phyloP scores from a whole-genome alignment of 2,329 filamentous ascomycete species.

The Botrytis cinerea region DNA sequence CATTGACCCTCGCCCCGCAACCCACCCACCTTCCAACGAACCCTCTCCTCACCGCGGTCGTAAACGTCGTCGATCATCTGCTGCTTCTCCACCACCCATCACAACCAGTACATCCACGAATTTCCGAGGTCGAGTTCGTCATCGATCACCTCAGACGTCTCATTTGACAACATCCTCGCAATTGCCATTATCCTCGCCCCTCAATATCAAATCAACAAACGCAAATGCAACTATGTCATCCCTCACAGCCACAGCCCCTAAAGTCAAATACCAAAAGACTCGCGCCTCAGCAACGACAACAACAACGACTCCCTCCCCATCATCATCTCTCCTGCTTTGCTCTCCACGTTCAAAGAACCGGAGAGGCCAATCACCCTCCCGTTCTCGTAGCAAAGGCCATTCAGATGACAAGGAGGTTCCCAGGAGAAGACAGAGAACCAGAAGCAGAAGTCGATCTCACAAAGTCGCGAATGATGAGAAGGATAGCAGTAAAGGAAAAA shows the following conservation, averaged over 20 bases:
- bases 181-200: neutral
- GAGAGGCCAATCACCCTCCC: constrained; percentile 33
- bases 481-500: constrained; percentile 2
- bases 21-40: neutral
- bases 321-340: neutral
- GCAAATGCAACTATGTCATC: neutral
- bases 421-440: constrained; percentile 33
- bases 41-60: constrained; percentile 33
- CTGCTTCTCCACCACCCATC: constrained; percentile 25
- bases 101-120: constrained; percentile 32
- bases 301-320: neutral
- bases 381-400: constrained; percentile 20
- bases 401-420: constrained; percentile 20
- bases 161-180: neutral
- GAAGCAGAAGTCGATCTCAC: constrained; percentile 29
- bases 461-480: constrained; percentile 13
- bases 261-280: constrained; percentile 18
- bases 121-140: constrained; percentile 37
- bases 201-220: neutral
- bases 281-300: neutral
- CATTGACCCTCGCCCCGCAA: neutral
- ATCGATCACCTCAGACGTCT: constrained; percentile 31
- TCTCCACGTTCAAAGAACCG: constrained; percentile 16
- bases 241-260: constrained; percentile 4
- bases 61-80: constrained; percentile 38